Base-by-base conservation (phyloP, 1,139 yeast genomes). In the Nakaseomyces uthaithaninus region DNA sequence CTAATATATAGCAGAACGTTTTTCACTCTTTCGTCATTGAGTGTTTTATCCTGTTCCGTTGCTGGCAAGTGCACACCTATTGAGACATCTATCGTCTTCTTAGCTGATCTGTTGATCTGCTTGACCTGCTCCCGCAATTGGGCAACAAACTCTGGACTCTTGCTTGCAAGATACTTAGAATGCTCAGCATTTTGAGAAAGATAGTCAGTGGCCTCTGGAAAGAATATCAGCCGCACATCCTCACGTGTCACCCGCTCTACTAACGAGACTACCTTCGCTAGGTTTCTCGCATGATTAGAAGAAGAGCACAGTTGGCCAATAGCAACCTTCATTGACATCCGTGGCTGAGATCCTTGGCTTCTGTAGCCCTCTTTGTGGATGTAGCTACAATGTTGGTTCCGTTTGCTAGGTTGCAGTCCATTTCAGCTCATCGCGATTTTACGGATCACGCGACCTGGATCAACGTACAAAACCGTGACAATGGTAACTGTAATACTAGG, bases 201-300 rank as follows among this genome's bases (percentile, higher is more conserved):
- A 59, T 86, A 91, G 55, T 91, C 97, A 1, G 91, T 72, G 0
- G 97, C 97, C 59, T 91, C 98, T 1, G 97, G 97, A 33, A 91
- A 70, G 55, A 89, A 87, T 8, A 89, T 67, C 3, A 85, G 75
- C 45, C 71, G 66, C 9, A 80, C 86, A 3, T 78, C 70, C 9
- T 68, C 57, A 7, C 62, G 61, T 0, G 82, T 70, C 0, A 96
- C 94, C 41, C 68, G 63, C n/a, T 65, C 60, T 22, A 87, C 75
- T 27, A 87, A 65, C 36, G 67, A 67, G 14, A 71, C 68, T 0
- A 80, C 91, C 1, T 69, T 64, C 8, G 63, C 54, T 11, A 85
- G 78, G 51, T 91, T 91, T 20, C 67, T 67, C 2, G 63, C 52
- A 18, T 85, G 62, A 39, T 72, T 74, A 2, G 85, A 69, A 0